Evolutionary conservation across 768 basidiomycete species (phyloP).

Genomic region (Tricholoma sp.): DNA sequence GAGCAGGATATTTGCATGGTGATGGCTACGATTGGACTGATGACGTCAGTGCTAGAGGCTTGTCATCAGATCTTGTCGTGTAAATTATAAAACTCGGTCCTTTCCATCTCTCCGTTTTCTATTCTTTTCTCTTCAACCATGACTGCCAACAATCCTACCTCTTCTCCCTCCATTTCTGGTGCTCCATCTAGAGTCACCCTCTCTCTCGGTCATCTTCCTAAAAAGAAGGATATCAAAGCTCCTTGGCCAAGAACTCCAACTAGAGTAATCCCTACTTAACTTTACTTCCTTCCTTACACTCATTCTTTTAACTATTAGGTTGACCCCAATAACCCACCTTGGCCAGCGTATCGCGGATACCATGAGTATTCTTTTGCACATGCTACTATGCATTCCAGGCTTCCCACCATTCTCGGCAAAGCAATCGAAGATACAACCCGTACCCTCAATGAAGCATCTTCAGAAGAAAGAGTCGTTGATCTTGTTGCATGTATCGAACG

Average conservation of each 20-base stretch:
- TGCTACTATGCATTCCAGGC: constrained; percentile 93
- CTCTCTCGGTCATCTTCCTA: constrained; percentile 68
- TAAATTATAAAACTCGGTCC: constrained; percentile 4
- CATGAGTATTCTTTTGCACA: constrained; percentile 81
- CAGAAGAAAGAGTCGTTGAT: constrained; percentile 81
- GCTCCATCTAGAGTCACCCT: constrained; percentile 62
- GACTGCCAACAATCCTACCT: constrained; percentile 9
- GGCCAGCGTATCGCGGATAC: constrained; percentile 78
- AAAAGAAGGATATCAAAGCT: constrained; percentile 66
- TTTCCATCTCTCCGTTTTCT: too few species aligned
- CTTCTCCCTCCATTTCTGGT: constrained; percentile 17
- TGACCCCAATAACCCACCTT: constrained; percentile 81
- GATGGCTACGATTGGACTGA: not conserved
- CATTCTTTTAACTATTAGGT: constrained; percentile 18
- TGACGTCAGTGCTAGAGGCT: not conserved
- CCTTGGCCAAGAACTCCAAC: constrained; percentile 75
- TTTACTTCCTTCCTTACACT: not conserved
- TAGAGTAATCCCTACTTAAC: constrained; percentile 29
- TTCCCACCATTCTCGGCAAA: constrained; percentile 94
- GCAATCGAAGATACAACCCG: constrained; percentile 88
- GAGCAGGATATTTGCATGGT: not conserved
- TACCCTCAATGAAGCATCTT: constrained; percentile 81
- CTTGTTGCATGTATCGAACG: constrained; percentile 82
- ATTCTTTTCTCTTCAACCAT: constrained; percentile 7
- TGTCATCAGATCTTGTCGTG: not conserved